Base-by-base conservation (phyloP, 2,329 filamentous ascomycete genomes). In the Laburnicola sp. region DNA sequence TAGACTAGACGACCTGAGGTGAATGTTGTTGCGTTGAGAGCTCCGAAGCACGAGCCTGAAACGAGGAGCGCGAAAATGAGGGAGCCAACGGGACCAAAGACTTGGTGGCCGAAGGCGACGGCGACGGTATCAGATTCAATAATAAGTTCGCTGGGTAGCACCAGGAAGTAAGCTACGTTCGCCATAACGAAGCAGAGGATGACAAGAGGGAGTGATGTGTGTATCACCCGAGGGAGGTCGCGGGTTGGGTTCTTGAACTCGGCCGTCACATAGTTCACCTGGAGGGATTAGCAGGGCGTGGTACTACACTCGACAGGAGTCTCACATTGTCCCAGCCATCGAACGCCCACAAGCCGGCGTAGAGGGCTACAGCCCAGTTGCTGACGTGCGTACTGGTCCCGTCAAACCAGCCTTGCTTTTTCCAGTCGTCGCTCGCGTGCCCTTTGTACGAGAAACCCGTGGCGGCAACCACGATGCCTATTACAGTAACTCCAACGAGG, bases 261-360 rank as follows among this genome's bases (percentile, higher is more conserved):
- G 63, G 92, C 94, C 0, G 95, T 91, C 5, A 99, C 94, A 67
- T 97, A 99, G 75, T 97, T 99, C 56, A 93, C 96, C 90, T 94
- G 57, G 7, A 6, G 10, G 10, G 55, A 62, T 63, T 51, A 52
- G 48, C 25, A 3, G 41, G n/a, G 30, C 23, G 22, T 36, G 39
- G 28, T 25, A 30, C 25, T 30, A 26, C 26, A 42, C 5, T 22
- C 21, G 25, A 28, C 26, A 28, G 25, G 79, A 21, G n/a, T 9
- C 87, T 77, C 76, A 94, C 91, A 72, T 99, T 99, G 70, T 99
- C 94, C 94, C 94, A 99, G 27, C 94, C 94, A 70, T 99, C 94
- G 74, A 94, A 99, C 0, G 94, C 94, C 94, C 94, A 99, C 4
- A 99, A 80, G 6, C 94, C 94, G 11, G 91, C 93, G 71, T 99